Evolutionary conservation across 1,284 basidiomycete species (phyloP).

Genomic region (Ganoderma lingzhi): DNA sequence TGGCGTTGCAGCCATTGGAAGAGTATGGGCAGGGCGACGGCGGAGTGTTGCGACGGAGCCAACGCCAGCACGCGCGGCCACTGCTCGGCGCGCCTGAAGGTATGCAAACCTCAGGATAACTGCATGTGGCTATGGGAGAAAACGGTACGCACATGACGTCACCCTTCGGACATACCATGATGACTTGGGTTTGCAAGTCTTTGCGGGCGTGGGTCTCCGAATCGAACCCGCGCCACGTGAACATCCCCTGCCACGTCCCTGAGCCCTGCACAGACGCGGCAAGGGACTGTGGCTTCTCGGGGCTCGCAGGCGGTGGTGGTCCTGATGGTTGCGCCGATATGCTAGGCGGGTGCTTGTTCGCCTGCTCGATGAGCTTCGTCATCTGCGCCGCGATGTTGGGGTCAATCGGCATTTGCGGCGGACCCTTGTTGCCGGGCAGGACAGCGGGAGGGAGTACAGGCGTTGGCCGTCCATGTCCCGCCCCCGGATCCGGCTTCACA

Average conservation of each 20-base stretch:
- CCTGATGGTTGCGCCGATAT: neutral
- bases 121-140: neutral
- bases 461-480: neutral
- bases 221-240: constrained; percentile 58
- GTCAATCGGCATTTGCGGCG: constrained; percentile 15
- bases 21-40: constrained; percentile 51
- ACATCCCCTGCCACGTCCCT: constrained; percentile 57
- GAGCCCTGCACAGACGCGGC: neutral
- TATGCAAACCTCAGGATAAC: neutral
- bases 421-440: neutral
- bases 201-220: constrained; percentile 47
- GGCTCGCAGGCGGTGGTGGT: constrained; percentile 8
- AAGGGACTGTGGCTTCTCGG: constrained; percentile 6
- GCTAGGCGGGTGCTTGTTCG: constrained; percentile 35
- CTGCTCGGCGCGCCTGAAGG: constrained; percentile 53
- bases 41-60: constrained; percentile 50
- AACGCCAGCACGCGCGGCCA: constrained; percentile 63
- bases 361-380: constrained; percentile 60
- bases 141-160: constrained; percentile 35
- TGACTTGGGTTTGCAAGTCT: constrained; percentile 51
- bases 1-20: constrained; percentile 57
- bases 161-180: constrained; percentile 3
- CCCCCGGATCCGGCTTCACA: neutral
- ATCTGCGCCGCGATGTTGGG: constrained; percentile 51
- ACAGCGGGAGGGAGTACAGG: constrained; percentile 1